Evolutionary conservation across 768 basidiomycete genomes (phyloP).

Genomic region (Trametes sanguinea): DNA sequence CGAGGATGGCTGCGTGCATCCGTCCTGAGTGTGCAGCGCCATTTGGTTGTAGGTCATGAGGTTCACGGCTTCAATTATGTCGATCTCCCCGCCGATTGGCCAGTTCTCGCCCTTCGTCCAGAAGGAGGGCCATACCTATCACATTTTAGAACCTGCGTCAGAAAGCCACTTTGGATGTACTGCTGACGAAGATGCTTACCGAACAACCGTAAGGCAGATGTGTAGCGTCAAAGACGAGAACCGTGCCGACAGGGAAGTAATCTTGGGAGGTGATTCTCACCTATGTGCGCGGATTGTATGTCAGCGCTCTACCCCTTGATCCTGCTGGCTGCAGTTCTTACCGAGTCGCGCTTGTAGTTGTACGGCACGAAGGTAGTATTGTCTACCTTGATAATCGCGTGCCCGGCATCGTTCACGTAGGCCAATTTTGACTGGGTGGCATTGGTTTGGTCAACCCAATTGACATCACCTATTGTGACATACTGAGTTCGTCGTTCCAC

Average conservation of each 20-base stretch:
- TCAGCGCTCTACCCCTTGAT: too few relatives aligned
- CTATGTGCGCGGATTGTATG: slow-evolving; percentile 27
- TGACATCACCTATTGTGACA: slow-evolving; percentile 62
- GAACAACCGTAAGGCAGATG: slow-evolving; percentile 61
- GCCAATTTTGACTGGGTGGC: slow-evolving; percentile 55
- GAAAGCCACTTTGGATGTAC: not conserved
- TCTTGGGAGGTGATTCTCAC: slow-evolving; percentile 46
- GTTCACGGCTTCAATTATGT: slow-evolving; percentile 56
- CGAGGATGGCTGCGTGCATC: slow-evolving; percentile 36
- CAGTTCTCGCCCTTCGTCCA: slow-evolving; percentile 41
- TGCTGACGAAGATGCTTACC: slow-evolving; percentile 31
- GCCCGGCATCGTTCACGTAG: slow-evolving; percentile 58
- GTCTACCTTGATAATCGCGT: slow-evolving; percentile 75
- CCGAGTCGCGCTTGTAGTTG: slow-evolving; percentile 61
- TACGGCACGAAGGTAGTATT: slow-evolving; percentile 59
- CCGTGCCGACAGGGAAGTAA: slow-evolving; percentile 42
- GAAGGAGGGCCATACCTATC: slow-evolving; percentile 33
- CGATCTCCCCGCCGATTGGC: slow-evolving; percentile 41
- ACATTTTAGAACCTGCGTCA: not conserved
- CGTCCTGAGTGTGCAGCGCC: slow-evolving; percentile 51
- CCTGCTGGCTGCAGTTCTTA: slow-evolving; percentile 27
- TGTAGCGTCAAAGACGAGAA: slow-evolving; percentile 47
- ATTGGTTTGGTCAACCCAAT: slow-evolving; percentile 50
- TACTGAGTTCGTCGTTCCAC: not conserved
- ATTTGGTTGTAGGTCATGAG: slow-evolving; percentile 52